These are phyloP conservation scores for Annona squamosa DNA, from an alignment of 164 flowering plant species.

Conservation along the genomic window DNA sequence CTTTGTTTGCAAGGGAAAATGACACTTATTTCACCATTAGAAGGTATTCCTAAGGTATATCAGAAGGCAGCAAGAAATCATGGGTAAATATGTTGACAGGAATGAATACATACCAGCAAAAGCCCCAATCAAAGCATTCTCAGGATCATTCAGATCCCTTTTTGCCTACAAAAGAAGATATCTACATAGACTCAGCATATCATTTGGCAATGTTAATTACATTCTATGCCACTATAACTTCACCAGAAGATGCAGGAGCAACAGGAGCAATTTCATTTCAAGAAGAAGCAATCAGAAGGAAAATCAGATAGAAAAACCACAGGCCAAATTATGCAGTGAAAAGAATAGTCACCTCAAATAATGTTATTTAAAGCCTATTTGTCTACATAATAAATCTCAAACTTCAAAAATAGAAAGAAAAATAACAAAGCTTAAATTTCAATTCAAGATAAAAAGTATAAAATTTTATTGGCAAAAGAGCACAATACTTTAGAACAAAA, in stretches of 20 bases:
- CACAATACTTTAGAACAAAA: background rate
- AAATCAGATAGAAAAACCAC: background rate
- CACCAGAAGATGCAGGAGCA: background rate
- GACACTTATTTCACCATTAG: too few relatives aligned
- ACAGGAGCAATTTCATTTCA: background rate
- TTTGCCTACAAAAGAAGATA: conserved; percentile 47
- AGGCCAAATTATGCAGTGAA: background rate
- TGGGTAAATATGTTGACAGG: background rate
- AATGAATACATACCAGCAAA: conserved; percentile 61
- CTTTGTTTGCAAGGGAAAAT: too few relatives aligned
- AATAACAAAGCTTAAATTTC: background rate
- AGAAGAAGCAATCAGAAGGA: background rate
- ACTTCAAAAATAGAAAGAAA: background rate
- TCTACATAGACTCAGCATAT: background rate
- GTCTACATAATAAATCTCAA: background rate
- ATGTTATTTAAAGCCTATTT: too few relatives aligned
- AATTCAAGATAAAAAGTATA: background rate
- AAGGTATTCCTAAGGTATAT: too few relatives aligned
- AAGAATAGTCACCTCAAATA: background rate
- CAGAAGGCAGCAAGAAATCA: background rate
- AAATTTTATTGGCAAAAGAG: background rate
- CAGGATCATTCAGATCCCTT: conserved; percentile 76
- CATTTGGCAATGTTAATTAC: background rate
- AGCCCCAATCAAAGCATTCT: conserved; percentile 93
- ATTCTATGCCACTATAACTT: background rate